Percentiles rank a stretch among this genome's conserved stretches.
These are phyloP conservation scores for Arthroderma uncinatum DNA, from an alignment of 2,329 filamentous ascomycete species.

Conservation along the genomic window DNA sequence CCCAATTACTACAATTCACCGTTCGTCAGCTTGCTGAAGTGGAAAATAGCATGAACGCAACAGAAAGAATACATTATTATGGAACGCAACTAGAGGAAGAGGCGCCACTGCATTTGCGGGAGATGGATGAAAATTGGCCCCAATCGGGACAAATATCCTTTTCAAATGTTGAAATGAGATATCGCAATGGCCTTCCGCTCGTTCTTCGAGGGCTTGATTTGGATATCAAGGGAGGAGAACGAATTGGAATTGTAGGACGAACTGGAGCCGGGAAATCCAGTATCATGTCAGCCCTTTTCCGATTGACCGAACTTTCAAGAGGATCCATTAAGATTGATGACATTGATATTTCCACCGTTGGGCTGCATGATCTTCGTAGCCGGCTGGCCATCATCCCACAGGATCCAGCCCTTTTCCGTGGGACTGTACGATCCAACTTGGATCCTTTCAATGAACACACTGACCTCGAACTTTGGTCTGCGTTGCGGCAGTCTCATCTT, in stretches of 20 bases:
- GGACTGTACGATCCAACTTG: conserved; percentile 36
- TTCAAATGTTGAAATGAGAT: conserved; percentile 66
- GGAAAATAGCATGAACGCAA: conserved; percentile 96
- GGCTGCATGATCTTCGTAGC: conserved; percentile 33
- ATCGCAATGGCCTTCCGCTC: conserved; percentile 59
- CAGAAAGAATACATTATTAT: conserved; percentile 85
- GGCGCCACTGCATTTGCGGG: conserved; percentile 63
- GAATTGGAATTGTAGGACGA: conserved; percentile 39
- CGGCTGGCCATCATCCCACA: conserved; percentile 37
- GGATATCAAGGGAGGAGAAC: conserved; percentile 35
- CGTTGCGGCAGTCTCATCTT: conserved; percentile 36
- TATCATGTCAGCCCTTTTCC: conserved; percentile 38
- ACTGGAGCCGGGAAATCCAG: conserved; percentile 38
- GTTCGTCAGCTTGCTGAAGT: conserved; percentile 89
- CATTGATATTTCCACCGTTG: conserved; percentile 33
- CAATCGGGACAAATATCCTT: conserved; percentile 73
- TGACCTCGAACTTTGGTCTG: conserved; percentile 39
- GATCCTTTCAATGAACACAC: conserved; percentile 37
- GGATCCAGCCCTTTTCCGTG: conserved; percentile 36
- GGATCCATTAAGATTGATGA: conserved; percentile 36
- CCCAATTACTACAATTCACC: conserved; percentile 92
- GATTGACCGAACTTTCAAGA: conserved; percentile 31
- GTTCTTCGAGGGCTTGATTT: conserved; percentile 56
- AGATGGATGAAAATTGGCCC: conserved; percentile 69
- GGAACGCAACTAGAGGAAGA: conserved; percentile 79